Evolutionary conservation across 805 yeast species (phyloP).

Genomic region (Ogataea chonburiensis): DNA sequence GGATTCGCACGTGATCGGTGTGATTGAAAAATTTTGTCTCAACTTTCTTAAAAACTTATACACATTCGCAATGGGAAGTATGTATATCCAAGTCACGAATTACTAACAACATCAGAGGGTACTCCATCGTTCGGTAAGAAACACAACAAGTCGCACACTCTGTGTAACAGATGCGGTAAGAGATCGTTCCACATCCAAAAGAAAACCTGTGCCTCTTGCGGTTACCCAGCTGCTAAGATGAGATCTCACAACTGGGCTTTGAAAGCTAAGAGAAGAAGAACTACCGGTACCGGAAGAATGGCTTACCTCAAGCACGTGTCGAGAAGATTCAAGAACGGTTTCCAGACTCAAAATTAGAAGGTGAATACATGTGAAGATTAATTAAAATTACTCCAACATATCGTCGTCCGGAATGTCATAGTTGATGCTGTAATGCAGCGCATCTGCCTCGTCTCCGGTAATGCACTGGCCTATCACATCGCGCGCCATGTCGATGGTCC

Average conservation of each 20-base stretch:
- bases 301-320: slow-evolving; percentile 94
- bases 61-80: slow-evolving; percentile 68
- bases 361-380: slow-evolving; percentile 16
- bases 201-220: slow-evolving; percentile 98
- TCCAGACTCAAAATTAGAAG: slow-evolving; percentile 63
- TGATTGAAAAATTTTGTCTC: slow-evolving; percentile 17
- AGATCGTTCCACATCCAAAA: slow-evolving; percentile 99
- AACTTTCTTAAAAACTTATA: slow-evolving; percentile 10
- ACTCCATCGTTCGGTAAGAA: slow-evolving; percentile 99
- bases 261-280: slow-evolving; percentile 99
- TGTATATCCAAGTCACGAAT: slow-evolving; percentile 39
- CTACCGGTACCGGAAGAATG: slow-evolving; percentile 99
- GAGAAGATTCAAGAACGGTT: slow-evolving; percentile 98
- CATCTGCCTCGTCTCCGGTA: slow-evolving; percentile 79
- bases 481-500: slow-evolving; percentile 65
- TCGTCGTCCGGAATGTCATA: slow-evolving; percentile 30
- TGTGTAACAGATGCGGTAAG: slow-evolving; percentile 98
- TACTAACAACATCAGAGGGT: slow-evolving; percentile 69
- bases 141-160: slow-evolving; percentile 99
- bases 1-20: slow-evolving; percentile 11
- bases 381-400: slow-evolving; percentile 17
- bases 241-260: slow-evolving; percentile 99
- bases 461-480: slow-evolving; percentile 66
- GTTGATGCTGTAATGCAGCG: slow-evolving; percentile 66
- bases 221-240: slow-evolving; percentile 99